phyloP scores from a whole-genome alignment of 2,329 filamentous ascomycete genomes.

The Zasmidium angulare region DNA sequence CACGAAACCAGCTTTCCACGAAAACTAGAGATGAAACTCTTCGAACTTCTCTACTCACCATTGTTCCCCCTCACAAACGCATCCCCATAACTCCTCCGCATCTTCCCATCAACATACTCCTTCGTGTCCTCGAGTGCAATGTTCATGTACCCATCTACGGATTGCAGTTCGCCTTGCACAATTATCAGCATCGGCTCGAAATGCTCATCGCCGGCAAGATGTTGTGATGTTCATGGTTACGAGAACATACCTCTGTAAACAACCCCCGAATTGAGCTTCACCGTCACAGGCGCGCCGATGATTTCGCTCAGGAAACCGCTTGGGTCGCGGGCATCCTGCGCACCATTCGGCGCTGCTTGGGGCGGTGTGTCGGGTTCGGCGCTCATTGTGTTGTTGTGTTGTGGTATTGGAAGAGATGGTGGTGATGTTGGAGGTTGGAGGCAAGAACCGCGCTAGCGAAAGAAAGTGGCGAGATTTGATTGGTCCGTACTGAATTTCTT shows the following conservation, averaged over 20 bases:
- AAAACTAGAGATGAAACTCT: no score
- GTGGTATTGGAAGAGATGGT: neutral
- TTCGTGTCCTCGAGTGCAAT: slow-evolving; percentile 95
- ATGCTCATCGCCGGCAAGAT: no score
- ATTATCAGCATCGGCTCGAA: slow-evolving; percentile 7
- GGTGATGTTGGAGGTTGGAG: neutral
- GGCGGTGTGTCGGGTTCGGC: slow-evolving; percentile 17
- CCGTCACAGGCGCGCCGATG: slow-evolving; percentile 88
- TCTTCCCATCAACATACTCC: slow-evolving; percentile 82
- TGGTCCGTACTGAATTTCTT: no score
- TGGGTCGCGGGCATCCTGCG: slow-evolving; percentile 77
- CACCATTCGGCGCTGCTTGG: slow-evolving; percentile 45
- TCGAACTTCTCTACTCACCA: no score
- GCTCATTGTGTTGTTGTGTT: slow-evolving; percentile 16
- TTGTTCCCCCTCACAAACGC: slow-evolving; percentile 97
- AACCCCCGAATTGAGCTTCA: slow-evolving; percentile 98
- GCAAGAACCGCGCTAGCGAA: neutral
- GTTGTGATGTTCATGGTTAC: no score
- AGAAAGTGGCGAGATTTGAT: slow-evolving; percentile 3
- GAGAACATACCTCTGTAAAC: slow-evolving; percentile 92
- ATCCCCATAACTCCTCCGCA: slow-evolving; percentile 84
- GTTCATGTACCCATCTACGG: slow-evolving; percentile 99
- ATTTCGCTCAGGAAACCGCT: slow-evolving; percentile 92
- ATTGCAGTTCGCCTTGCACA: slow-evolving; percentile 82
- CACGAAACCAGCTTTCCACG: no score